Evolutionary conservation across 2,329 filamentous ascomycete genomes (phyloP).

Genomic region (Mollisia scopiformis): DNA sequence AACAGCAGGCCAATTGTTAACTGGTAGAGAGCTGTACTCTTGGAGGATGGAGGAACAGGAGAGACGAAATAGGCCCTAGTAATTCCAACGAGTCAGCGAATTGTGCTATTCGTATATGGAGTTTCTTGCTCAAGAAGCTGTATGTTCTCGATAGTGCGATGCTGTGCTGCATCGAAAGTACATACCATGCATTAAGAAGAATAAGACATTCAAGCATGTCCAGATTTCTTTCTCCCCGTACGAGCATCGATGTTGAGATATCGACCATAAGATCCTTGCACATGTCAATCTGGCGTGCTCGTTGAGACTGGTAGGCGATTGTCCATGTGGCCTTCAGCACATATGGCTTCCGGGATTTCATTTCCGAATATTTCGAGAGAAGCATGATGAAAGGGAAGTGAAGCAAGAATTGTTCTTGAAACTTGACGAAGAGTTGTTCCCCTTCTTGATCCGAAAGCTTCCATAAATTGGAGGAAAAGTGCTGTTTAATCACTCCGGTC

Average conservation of each 20-base stretch:
- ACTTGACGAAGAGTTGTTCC: slow-evolving; percentile 17
- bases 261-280: slow-evolving; percentile 22
- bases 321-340: slow-evolving; percentile 19
- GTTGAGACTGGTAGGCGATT: slow-evolving; percentile 18
- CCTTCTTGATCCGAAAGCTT: slow-evolving; percentile 4
- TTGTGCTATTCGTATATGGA: not conserved
- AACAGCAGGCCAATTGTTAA: slow-evolving; percentile 23
- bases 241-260: slow-evolving; percentile 21
- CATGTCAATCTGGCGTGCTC: slow-evolving; percentile 18
- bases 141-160: not conserved
- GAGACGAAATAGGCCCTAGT: slow-evolving; percentile 24
- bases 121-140: not conserved
- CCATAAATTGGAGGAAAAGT: not conserved
- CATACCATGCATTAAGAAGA: slow-evolving; percentile 29
- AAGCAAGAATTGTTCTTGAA: slow-evolving; percentile 17
- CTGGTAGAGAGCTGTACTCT: slow-evolving; percentile 24
- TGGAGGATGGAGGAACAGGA: slow-evolving; percentile 14
- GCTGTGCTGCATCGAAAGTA: not conserved
- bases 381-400: slow-evolving; percentile 27
- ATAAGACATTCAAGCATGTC: slow-evolving; percentile 31
- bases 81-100: not conserved
- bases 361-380: slow-evolving; percentile 11
- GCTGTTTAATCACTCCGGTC: not conserved
- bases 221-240: slow-evolving; percentile 25
- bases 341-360: slow-evolving; percentile 23